phyloP scores from a whole-genome alignment of 805 yeast genomes.

The Barnettozyma californica region DNA sequence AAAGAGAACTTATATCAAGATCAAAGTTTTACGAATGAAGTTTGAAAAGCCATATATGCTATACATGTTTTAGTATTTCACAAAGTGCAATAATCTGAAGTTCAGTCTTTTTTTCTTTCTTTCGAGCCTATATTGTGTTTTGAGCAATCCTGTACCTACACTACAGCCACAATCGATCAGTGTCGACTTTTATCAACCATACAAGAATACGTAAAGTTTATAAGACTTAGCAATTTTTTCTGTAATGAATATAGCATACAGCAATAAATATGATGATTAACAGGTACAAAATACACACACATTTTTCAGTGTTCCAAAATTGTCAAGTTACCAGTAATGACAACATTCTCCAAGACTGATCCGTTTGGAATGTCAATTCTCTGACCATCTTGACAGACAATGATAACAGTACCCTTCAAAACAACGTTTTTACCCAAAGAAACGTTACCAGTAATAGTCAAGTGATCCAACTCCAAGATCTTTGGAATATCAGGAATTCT shows the following conservation, averaged over 20 bases:
- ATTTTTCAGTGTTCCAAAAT: slow-evolving; percentile 73
- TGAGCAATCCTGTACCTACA: too few species aligned
- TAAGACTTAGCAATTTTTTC: neutral
- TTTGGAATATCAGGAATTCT: slow-evolving; percentile 95
- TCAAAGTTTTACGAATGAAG: too few species aligned
- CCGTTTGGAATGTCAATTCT: slow-evolving; percentile 98
- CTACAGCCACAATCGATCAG: too few species aligned
- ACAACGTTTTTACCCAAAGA: slow-evolving; percentile 83
- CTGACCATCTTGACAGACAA: slow-evolving; percentile 95
- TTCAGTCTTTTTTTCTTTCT: too few species aligned
- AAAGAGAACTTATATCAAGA: too few species aligned
- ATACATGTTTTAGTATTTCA: too few species aligned
- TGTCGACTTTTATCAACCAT: neutral
- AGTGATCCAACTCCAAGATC: slow-evolving; percentile 93
- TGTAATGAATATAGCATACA: neutral
- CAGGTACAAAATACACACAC: neutral
- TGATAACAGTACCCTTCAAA: slow-evolving; percentile 94
- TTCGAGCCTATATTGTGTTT: too few species aligned
- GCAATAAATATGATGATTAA: neutral
- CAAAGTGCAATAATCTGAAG: too few species aligned
- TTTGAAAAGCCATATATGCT: too few species aligned
- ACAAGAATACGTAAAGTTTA: neutral
- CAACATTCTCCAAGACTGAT: slow-evolving; percentile 89
- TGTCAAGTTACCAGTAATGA: slow-evolving; percentile 92
- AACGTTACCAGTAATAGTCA: slow-evolving; percentile 96